phyloP scores from a whole-genome alignment of 768 basidiomycete genomes.

The Xerocomellus amylosporus region DNA sequence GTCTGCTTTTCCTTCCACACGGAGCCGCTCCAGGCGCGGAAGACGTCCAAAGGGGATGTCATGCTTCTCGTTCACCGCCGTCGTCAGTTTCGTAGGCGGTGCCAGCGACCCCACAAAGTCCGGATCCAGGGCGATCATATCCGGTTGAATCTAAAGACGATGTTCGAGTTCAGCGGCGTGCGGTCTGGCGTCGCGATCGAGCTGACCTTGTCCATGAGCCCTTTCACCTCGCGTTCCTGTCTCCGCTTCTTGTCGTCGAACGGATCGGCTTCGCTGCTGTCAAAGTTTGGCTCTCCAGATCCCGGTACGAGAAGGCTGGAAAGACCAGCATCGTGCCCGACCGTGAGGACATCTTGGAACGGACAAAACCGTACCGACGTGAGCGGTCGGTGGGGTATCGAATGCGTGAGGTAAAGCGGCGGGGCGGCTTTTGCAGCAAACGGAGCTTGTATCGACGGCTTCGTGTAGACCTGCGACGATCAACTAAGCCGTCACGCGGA shows the following conservation, averaged over 20 bases:
- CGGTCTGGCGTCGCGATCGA: not conserved
- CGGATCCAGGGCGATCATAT: slow-evolving; percentile 84
- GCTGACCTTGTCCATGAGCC: slow-evolving; percentile 81
- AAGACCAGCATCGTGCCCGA: slow-evolving; percentile 77
- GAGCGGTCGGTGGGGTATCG: slow-evolving; percentile 77
- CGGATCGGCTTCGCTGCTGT: slow-evolving; percentile 90
- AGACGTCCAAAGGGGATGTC: slow-evolving; percentile 67
- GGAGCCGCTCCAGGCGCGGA: slow-evolving; percentile 62
- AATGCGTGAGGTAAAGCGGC: slow-evolving; percentile 87
- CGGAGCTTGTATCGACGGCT: slow-evolving; percentile 59
- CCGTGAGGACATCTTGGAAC: slow-evolving; percentile 79
- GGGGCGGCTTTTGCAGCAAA: slow-evolving; percentile 52
- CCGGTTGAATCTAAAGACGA: slow-evolving; percentile 71
- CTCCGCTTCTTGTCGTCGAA: slow-evolving; percentile 82
- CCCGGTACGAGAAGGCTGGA: slow-evolving; percentile 90
- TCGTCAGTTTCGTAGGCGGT: slow-evolving; percentile 57
- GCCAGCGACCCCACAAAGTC: slow-evolving; percentile 72
- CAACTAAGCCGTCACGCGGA: not conserved
- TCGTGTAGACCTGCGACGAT: slow-evolving; percentile 61
- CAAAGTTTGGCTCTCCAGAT: slow-evolving; percentile 92
- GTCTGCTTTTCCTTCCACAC: slow-evolving; percentile 72
- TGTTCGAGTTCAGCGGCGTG: not conserved
- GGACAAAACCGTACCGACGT: slow-evolving; percentile 80
- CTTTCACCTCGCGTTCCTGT: slow-evolving; percentile 88
- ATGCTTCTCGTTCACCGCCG: slow-evolving; percentile 41